Conservation (phyloP, 2,329 filamentous ascomycete species). For the Alternaria tenuissima region DNA sequence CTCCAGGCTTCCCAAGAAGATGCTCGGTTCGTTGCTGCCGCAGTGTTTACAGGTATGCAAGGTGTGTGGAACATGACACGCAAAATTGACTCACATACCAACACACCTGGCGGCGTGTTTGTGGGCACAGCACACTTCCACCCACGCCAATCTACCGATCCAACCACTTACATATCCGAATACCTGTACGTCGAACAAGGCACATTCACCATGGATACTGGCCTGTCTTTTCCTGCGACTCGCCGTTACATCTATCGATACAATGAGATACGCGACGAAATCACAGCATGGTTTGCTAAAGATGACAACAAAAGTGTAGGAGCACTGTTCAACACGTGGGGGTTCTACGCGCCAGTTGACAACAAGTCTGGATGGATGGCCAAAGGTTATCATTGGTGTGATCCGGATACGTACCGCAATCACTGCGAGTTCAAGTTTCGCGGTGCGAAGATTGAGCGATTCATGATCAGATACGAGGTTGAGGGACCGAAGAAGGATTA, state of each 20-base stretch:
- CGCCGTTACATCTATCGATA: slow-evolving; percentile 79
- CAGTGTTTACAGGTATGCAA: slow-evolving; percentile 74
- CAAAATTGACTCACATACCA: slow-evolving; percentile 62
- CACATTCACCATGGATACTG: slow-evolving; percentile 66
- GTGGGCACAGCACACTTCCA: slow-evolving; percentile 71
- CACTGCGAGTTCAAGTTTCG: slow-evolving; percentile 69
- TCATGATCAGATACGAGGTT: slow-evolving; percentile 67
- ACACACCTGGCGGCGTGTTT: slow-evolving; percentile 71
- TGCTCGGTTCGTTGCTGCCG: slow-evolving; percentile 66
- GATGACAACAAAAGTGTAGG: slow-evolving; percentile 75
- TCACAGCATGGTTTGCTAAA: slow-evolving; percentile 79
- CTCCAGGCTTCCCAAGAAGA: slow-evolving; percentile 55
- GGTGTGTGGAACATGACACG: slow-evolving; percentile 73
- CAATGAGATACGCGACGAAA: slow-evolving; percentile 63
- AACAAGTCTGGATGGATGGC: slow-evolving; percentile 64
- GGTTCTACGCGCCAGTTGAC: slow-evolving; percentile 58
- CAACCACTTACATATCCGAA: slow-evolving; percentile 55
- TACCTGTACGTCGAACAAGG: slow-evolving; percentile 74
- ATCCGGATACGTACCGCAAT: slow-evolving; percentile 75
- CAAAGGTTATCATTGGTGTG: slow-evolving; percentile 73
- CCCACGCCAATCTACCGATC: slow-evolving; percentile 65
- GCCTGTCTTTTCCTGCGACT: slow-evolving; percentile 66
- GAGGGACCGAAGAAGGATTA: slow-evolving; percentile 80
- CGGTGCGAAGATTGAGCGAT: slow-evolving; percentile 33
- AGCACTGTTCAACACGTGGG: slow-evolving; percentile 78